phyloP scores from a whole-genome alignment of 73 alveolate species.

The Paramecium tetraurelia region DNA sequence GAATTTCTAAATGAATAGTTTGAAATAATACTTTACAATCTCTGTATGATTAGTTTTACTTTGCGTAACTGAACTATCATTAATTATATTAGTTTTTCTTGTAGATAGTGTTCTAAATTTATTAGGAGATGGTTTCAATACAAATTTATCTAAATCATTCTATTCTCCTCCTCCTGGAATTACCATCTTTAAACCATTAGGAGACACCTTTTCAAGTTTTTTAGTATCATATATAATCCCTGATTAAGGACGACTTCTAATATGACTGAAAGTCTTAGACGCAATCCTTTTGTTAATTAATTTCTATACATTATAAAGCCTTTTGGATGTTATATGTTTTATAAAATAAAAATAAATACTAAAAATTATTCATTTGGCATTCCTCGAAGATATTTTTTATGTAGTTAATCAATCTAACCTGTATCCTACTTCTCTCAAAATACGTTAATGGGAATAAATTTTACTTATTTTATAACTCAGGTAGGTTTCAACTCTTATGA shows the following conservation, averaged over 20 bases:
- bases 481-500: neutral
- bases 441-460: neutral
- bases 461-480: too few species aligned
- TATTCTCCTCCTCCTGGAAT: neutral
- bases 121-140: conserved; percentile 5
- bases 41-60: conserved; percentile 26
- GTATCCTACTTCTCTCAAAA: neutral
- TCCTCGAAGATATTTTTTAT: neutral
- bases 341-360: neutral
- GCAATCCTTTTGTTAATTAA: neutral
- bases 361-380: neutral
- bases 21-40: neutral
- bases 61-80: neutral
- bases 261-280: neutral
- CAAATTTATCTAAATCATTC: conserved; percentile 16
- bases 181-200: conserved; percentile 5
- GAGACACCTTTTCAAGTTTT: neutral
- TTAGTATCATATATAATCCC: conserved; percentile 8
- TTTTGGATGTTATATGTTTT: neutral
- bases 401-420: too few species aligned
- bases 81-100: neutral
- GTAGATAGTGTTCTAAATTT: conserved; percentile 33
- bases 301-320: neutral
- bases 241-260: conserved; percentile 25
- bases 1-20: neutral